These are phyloP conservation scores for Aaosphaeria pasadenensis DNA, from an alignment of 2,329 filamentous ascomycete species.

Conservation along the genomic window DNA sequence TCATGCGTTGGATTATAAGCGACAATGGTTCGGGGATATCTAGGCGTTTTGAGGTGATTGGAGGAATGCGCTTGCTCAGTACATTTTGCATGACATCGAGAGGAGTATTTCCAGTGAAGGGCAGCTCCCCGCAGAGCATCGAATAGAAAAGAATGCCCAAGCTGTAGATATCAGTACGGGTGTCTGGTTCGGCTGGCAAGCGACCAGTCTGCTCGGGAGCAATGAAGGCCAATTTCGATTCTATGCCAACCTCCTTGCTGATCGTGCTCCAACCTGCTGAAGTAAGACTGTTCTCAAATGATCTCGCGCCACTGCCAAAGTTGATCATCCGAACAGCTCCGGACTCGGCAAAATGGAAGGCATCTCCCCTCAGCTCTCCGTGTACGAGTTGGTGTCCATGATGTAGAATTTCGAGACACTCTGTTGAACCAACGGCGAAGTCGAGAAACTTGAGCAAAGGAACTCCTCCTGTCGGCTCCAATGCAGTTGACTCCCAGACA, in stretches of 20 bases:
- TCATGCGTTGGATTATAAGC: conserved; percentile 86
- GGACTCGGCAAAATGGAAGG: conserved; percentile 79
- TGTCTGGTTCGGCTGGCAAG: conserved; percentile 88
- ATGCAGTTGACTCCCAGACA: conserved; percentile 10
- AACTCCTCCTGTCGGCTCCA: conserved; percentile 52
- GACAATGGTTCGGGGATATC: conserved; percentile 83
- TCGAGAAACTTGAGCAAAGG: conserved; percentile 77
- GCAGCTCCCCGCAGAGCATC: conserved; percentile 64
- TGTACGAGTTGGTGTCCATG: conserved; percentile 84
- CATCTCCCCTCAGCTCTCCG: conserved; percentile 85
- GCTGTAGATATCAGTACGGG: conserved; percentile 87
- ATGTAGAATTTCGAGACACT: conserved; percentile 87
- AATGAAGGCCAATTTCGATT: conserved; percentile 87
- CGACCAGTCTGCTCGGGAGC: conserved; percentile 93
- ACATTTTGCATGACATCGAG: conserved; percentile 92
- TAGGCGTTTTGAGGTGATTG: conserved; percentile 71
- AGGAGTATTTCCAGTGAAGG: conserved; percentile 75
- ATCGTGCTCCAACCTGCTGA: conserved; percentile 84
- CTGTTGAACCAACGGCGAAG: conserved; percentile 83
- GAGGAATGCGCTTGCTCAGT: conserved; percentile 72
- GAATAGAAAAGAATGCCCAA: conserved; percentile 88
- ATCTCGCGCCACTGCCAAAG: conserved; percentile 80
- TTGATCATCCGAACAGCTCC: conserved; percentile 75
- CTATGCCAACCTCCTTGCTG: conserved; percentile 79
- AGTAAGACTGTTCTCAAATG: conserved; percentile 83